Conservation (phyloP, 2,329 filamentous ascomycete genomes). For the Pseudogymnoascus pannorum region DNA sequence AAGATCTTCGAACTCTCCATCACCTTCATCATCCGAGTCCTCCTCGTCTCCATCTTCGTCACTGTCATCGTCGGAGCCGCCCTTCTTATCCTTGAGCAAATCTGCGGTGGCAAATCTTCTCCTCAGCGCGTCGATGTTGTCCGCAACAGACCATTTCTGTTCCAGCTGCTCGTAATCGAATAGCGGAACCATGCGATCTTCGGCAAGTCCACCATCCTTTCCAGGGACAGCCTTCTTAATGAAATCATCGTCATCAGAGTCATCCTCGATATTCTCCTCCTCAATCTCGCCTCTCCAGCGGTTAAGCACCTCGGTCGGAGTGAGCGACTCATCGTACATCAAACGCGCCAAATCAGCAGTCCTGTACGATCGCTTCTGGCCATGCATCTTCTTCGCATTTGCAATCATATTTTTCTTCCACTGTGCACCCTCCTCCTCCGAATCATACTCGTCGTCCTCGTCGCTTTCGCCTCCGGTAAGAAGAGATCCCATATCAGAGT, state of each 20-base stretch:
- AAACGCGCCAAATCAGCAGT: slow-evolving; percentile 76
- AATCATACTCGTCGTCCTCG: slow-evolving; percentile 40
- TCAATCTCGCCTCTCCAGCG: slow-evolving; percentile 68
- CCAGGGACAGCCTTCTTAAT: slow-evolving; percentile 58
- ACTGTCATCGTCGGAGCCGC: slow-evolving; percentile 42
- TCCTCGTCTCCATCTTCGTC: slow-evolving; percentile 39
- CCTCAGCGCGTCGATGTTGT: slow-evolving; percentile 68
- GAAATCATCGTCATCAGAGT: slow-evolving; percentile 51
- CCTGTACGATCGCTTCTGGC: slow-evolving; percentile 63
- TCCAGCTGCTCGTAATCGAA: slow-evolving; percentile 78
- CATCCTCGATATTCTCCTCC: slow-evolving; percentile 47
- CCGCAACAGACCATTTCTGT: slow-evolving; percentile 74
- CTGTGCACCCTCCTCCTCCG: slow-evolving; percentile 64
- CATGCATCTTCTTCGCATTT: slow-evolving; percentile 65
- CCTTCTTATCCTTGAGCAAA: slow-evolving; percentile 48
- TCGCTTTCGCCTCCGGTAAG: slow-evolving; percentile 43
- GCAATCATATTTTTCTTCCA: slow-evolving; percentile 88
- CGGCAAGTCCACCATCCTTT: slow-evolving; percentile 60
- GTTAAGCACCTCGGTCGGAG: slow-evolving; percentile 65
- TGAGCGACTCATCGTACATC: slow-evolving; percentile 79
- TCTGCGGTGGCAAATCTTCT: slow-evolving; percentile 67
- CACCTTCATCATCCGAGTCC: slow-evolving; percentile 52
- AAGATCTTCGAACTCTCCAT: slow-evolving; percentile 78
- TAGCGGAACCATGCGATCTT: slow-evolving; percentile 71
- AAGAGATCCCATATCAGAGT: slow-evolving; percentile 83